Percentiles rank a stretch among this genome's conserved stretches.
phyloP scores from a whole-genome alignment of 331 rosid species.

The Quercus lobata region DNA sequence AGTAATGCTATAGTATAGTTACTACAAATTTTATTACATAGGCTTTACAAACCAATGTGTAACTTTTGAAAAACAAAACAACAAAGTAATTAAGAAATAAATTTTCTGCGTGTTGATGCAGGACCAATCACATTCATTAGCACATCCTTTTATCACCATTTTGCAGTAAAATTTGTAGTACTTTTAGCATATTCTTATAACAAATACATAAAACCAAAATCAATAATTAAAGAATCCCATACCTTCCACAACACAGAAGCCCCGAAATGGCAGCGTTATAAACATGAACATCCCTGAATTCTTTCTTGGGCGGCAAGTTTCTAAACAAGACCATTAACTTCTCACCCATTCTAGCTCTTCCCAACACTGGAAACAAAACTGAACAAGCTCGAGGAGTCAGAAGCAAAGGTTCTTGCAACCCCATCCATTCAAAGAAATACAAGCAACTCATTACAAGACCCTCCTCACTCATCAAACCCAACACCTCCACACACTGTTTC shows the following conservation, averaged over 20 bases:
- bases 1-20: too few species aligned
- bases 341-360: conserved; percentile 73
- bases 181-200: too few species aligned
- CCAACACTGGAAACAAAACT: conserved; percentile 68
- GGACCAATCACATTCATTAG: too few species aligned
- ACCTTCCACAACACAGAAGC: conserved; percentile 60
- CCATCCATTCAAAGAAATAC: conserved; percentile 94
- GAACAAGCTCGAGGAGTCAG: conserved; percentile 60
- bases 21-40: too few species aligned
- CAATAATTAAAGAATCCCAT: background rate
- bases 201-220: background rate
- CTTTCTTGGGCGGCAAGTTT: conserved; percentile 53
- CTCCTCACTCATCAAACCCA: conserved; percentile 54
- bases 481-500: conserved; percentile 53
- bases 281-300: conserved; percentile 66
- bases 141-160: too few species aligned
- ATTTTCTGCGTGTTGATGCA: too few species aligned
- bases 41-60: too few species aligned
- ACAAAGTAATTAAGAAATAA: too few species aligned
- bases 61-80: too few species aligned
- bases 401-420: conserved; percentile 61
- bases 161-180: too few species aligned
- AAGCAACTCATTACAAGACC: conserved; percentile 46
- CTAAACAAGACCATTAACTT: conserved; percentile 52
- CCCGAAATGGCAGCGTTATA: conserved; percentile 84